Percentiles rank a stretch among this genome's conserved stretches.
Evolutionary conservation across 2,329 filamentous ascomycete genomes (phyloP).

Genomic region (Pseudocercospora vitis): DNA sequence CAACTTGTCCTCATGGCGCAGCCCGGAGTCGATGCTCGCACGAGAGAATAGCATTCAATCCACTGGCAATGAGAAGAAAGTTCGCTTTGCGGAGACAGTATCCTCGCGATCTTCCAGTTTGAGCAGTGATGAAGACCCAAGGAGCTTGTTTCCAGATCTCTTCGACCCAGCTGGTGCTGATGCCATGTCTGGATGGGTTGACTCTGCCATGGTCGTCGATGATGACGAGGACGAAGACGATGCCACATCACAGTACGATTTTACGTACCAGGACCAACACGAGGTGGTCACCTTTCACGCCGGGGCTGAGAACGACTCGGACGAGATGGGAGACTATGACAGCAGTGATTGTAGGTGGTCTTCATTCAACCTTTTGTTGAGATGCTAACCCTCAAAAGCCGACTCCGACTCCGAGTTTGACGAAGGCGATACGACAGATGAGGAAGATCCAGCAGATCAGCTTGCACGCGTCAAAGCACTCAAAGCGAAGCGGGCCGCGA

Average conservation of each 20-base stretch:
- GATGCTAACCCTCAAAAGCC: conserved; percentile 30
- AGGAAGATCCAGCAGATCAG: conserved; percentile 35
- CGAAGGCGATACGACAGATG: conserved; percentile 41
- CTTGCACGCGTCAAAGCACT: conserved; percentile 26
- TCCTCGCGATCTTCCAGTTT: conserved; percentile 35
- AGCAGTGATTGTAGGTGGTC: conserved; percentile 6
- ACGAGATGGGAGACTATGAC: conserved; percentile 32
- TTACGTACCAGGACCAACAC: conserved; percentile 35
- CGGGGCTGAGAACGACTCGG: conserved; percentile 35
- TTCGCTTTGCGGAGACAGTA: conserved; percentile 38
- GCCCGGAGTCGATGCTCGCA: conserved; percentile 19
- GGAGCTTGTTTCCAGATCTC: conserved; percentile 39
- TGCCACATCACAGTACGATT: conserved; percentile 36
- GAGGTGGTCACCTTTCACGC: conserved; percentile 32
- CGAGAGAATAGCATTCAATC: conserved; percentile 29
- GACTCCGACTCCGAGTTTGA: conserved; percentile 40
- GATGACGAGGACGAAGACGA: conserved; percentile 31
- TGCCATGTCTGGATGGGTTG: conserved; percentile 22
- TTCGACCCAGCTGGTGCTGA: conserved; percentile 30
- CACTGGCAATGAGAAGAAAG: conserved; percentile 34
- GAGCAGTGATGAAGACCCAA: conserved; percentile 36
- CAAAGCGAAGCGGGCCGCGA: conserved; percentile 15
- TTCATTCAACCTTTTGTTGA: background rate
- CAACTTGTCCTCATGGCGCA: conserved; percentile 31
- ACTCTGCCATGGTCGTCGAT: conserved; percentile 30